Base-by-base conservation (phyloP, 2,329 filamentous ascomycete species). In the Pezicula rhizophila region DNA sequence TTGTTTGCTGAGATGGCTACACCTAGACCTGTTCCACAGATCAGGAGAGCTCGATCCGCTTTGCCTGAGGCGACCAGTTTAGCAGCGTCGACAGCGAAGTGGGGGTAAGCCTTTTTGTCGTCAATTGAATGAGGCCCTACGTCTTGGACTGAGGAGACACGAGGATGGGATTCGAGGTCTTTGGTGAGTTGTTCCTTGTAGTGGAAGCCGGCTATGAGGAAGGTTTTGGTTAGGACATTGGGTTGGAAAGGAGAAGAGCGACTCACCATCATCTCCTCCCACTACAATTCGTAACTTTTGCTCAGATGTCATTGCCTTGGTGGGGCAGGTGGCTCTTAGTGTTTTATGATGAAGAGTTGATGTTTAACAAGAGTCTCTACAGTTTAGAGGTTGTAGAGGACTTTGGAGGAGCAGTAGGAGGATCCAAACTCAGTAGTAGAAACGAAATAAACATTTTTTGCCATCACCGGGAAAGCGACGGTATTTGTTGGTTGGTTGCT, bases 1-100 rank as follows among this genome's bases (percentile, higher is more conserved):
- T 95, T 95, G 76, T 95, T 95, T 57, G 89, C 89, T n/a, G 80
- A 73, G 64, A 95, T 95, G 59, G 89, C 89, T 7, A 95, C 89
- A 17, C 89, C 89, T 7, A 95, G 77, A 0, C 89, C 89, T 0
- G 89, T 95, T 2, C 89, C 89, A 70, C 89, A 95, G 71, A 95
- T 88, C 38, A 90, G 71, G 34, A 95, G 74, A 0, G 87, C 89
- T 46, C 89, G 84, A 68, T 95, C 89, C 46, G 79, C 85, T 60
- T 81, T 75, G 39, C 83, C 84, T 5, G 72, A 66, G 4, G 76
- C 73, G 10, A 87, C 77, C 34, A 85, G 72, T 52, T 55, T 57
- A 1, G 86, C 85, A 5, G 87, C 88, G 35, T 80, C 79, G 37
- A 88, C 85, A 50, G 88, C 88, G 37, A 87, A 78, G 66, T 88